Percentiles rank a stretch among this genome's conserved stretches.
phyloP scores from a whole-genome alignment of 371 early-diverging fungal species.

The Lichtheimia corymbifera region DNA sequence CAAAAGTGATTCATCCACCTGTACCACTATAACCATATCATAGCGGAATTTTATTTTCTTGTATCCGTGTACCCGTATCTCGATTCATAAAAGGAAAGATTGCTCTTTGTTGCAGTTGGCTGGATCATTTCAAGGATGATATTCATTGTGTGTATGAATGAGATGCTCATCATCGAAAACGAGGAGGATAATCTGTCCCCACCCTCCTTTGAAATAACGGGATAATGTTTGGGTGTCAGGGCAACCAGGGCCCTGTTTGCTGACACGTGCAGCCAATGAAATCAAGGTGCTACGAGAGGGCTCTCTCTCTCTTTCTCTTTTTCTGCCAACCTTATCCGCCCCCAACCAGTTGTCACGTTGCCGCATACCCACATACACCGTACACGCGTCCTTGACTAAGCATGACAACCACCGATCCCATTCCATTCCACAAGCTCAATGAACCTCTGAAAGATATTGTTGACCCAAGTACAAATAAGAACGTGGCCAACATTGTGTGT shows the following conservation, averaged over 20 bases:
- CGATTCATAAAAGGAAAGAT: too few species aligned
- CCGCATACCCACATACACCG: background rate
- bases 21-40: too few species aligned
- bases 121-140: too few species aligned
- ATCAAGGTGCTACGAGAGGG: background rate
- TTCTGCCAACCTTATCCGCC: background rate
- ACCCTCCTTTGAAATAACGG: background rate
- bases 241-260: background rate
- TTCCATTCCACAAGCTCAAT: constrained; percentile 24
- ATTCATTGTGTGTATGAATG: too few species aligned
- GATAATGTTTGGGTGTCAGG: background rate
- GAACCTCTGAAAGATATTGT: constrained; percentile 28
- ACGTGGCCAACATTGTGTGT: constrained; percentile 39
- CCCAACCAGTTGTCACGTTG: background rate
- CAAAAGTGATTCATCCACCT: too few species aligned
- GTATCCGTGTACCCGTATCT: too few species aligned
- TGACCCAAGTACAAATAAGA: constrained; percentile 23
- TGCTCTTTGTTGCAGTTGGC: too few species aligned
- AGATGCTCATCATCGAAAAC: too few species aligned
- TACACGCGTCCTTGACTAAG: background rate
- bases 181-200: background rate
- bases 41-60: too few species aligned
- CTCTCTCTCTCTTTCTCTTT: background rate
- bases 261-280: background rate
- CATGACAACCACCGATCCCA: constrained; percentile 14